Conservation (phyloP, 2,329 filamentous ascomycete species). For the Catunica adiposa region DNA sequence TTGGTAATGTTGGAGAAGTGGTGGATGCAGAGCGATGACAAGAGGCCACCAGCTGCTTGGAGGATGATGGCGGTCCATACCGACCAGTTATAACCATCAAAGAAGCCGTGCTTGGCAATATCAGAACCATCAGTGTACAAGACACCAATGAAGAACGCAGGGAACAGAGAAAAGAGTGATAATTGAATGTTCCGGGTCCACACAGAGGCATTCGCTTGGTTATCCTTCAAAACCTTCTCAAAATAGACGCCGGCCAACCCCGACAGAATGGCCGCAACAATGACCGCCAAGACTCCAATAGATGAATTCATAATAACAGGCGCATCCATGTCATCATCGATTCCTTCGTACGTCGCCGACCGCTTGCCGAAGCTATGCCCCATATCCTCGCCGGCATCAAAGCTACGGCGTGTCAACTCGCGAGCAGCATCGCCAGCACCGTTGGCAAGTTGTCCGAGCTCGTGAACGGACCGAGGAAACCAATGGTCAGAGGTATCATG, state of each 20-base stretch:
- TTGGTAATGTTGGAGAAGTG: conserved; percentile 60
- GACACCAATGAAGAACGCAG: conserved; percentile 72
- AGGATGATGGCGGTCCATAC: conserved; percentile 75
- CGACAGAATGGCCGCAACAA: conserved; percentile 63
- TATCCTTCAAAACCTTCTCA: conserved; percentile 82
- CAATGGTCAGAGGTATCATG: conserved; percentile 49
- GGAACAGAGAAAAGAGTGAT: conserved; percentile 84
- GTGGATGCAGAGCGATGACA: conserved; percentile 35
- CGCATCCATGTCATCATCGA: conserved; percentile 40
- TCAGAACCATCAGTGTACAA: conserved; percentile 73
- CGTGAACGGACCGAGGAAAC: conserved; percentile 65
- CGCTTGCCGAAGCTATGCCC: conserved; percentile 30
- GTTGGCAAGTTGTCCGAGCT: conserved; percentile 44
- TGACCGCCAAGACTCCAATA: conserved; percentile 61
- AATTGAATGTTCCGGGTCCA: conserved; percentile 95
- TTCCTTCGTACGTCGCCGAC: conserved; percentile 83
- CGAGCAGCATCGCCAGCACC: conserved; percentile 32
- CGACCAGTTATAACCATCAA: conserved; percentile 82
- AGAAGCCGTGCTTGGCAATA: conserved; percentile 74
- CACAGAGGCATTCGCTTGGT: conserved; percentile 55
- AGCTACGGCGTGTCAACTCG: conserved; percentile 33
- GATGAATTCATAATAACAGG: conserved; percentile 33
- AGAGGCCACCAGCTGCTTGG: conserved; percentile 68
- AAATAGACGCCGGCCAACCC: conserved; percentile 76
- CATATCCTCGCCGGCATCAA: conserved; percentile 20